These are phyloP conservation scores for Fusarium sp. DNA, from an alignment of 2,329 filamentous ascomycete genomes.

Conservation along the genomic window DNA sequence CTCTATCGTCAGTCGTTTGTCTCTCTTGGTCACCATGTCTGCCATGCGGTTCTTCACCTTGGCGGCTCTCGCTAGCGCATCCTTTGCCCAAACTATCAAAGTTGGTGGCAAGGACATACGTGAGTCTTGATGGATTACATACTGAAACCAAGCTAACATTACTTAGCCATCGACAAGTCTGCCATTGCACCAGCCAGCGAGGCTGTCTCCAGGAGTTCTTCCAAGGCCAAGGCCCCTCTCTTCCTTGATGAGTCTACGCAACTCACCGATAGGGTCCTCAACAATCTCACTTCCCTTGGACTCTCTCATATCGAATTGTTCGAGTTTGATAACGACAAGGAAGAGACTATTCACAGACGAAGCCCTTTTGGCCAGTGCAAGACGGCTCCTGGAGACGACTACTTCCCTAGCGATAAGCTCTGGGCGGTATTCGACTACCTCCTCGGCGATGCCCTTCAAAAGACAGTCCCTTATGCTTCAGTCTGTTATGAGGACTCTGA, in stretches of 20 bases:
- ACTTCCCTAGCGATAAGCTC: slow-evolving; percentile 43
- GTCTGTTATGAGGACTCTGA: slow-evolving; percentile 45
- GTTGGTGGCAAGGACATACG: slow-evolving; percentile 40
- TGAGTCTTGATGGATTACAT: slow-evolving; percentile 16
- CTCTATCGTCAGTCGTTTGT: neutral
- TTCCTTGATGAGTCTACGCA: slow-evolving; percentile 45
- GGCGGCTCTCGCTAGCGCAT: slow-evolving; percentile 24
- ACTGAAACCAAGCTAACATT: neutral
- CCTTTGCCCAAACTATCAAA: slow-evolving; percentile 43
- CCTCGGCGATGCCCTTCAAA: slow-evolving; percentile 47
- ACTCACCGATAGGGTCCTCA: slow-evolving; percentile 50
- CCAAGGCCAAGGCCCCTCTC: slow-evolving; percentile 19
- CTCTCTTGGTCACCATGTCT: slow-evolving; percentile 17
- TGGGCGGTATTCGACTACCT: slow-evolving; percentile 51
- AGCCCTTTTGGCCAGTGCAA: slow-evolving; percentile 43
- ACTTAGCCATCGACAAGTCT: slow-evolving; percentile 26
- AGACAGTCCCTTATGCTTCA: slow-evolving; percentile 49
- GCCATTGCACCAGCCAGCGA: slow-evolving; percentile 40
- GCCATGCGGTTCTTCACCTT: slow-evolving; percentile 27
- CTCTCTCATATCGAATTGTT: slow-evolving; percentile 50
- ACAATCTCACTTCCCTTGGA: slow-evolving; percentile 46
- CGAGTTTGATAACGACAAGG: slow-evolving; percentile 42
- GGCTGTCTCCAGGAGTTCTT: slow-evolving; percentile 16
- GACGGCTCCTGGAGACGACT: slow-evolving; percentile 44
- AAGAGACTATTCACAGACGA: slow-evolving; percentile 6